A percentile compares a stretch with the other conserved stretches of the same genome.
Conservation (phyloP, 176 grass and related monocot species). For the Lolium perenne region DNA sequence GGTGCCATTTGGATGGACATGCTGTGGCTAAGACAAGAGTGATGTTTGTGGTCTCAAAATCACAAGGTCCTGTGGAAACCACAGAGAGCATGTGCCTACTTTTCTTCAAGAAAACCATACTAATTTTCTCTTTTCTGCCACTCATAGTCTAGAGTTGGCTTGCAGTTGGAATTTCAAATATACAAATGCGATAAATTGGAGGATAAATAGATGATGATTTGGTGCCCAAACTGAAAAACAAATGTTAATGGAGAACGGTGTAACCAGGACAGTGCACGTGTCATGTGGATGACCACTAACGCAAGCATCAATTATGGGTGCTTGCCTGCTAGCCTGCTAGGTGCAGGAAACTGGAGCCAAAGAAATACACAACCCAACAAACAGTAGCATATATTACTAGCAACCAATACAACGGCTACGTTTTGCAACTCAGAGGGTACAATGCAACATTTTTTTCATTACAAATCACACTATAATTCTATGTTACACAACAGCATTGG, state of each 20-base stretch:
- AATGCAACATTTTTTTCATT: neutral
- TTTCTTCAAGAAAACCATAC: neutral
- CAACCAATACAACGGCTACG: neutral
- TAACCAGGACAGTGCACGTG: neutral
- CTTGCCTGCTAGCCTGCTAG: neutral
- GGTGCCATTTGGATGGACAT: slow-evolving; percentile 49
- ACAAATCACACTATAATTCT: neutral
- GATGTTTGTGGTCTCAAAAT: slow-evolving; percentile 46
- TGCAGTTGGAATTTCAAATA: neutral
- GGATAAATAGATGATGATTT: neutral
- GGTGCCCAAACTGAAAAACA: neutral
- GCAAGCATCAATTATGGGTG: neutral
- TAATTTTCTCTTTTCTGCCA: neutral
- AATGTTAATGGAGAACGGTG: neutral
- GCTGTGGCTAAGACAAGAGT: slow-evolving; percentile 51
- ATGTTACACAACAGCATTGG: neutral
- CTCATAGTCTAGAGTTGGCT: neutral
- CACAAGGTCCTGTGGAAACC: neutral
- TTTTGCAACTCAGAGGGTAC: neutral
- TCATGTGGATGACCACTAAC: neutral
- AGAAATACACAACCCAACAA: neutral
- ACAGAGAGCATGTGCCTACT: neutral
- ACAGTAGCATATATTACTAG: neutral
- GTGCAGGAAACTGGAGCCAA: neutral
- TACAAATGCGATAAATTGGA: neutral